Base-by-base conservation (phyloP, 805 yeast genomes). In the Kuraishia floccosa region DNA sequence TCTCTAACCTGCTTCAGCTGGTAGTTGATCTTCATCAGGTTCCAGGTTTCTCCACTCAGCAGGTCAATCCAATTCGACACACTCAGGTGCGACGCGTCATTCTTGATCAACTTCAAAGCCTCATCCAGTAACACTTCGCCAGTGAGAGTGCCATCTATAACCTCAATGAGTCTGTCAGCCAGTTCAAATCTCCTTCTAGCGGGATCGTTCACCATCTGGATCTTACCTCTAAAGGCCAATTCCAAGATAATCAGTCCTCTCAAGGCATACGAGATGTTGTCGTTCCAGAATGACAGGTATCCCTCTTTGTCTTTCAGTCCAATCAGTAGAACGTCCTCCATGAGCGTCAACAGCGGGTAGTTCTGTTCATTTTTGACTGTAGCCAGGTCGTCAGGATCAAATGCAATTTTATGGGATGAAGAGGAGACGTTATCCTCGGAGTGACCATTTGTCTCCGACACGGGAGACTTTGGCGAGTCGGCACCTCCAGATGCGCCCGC, bases 1-100 rank as follows among this genome's bases (percentile, higher is more conserved):
- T 91, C 98, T 50, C 98, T 75, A 4, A 91, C 98, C 60, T 91
- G 98, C 50, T 91, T 91, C 53, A 91, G 70, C 59, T 91, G 98
- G 60, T 89, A 91, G 48, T 79, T 81, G 44, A 89, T 86, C 52
- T 91, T 91, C 72, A 87, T 69, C 43, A 91, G 60, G 56, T 89
- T 91, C 98, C 98, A 91, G 4, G 98, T 91, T 54, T 91, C 98
- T 27, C 93, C 98, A 38, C 86, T 73, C 39, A 91, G 68, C 35
- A 89, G 68, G 52, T 91, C 97, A 42, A 91, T 84, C 98, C 98
- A 91, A 41, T 76, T 76, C 25, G 81, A 68, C 27, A 91, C 87
- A 21, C 85, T 71, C 46, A 84, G 64, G 44, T 72, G 68, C 31
- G 83, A 77, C 37, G 79, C 87, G 50, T 84, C 91, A 37, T 68